Conservation (phyloP, 2,329 filamentous ascomycete genomes). For the Didymella exigua region DNA sequence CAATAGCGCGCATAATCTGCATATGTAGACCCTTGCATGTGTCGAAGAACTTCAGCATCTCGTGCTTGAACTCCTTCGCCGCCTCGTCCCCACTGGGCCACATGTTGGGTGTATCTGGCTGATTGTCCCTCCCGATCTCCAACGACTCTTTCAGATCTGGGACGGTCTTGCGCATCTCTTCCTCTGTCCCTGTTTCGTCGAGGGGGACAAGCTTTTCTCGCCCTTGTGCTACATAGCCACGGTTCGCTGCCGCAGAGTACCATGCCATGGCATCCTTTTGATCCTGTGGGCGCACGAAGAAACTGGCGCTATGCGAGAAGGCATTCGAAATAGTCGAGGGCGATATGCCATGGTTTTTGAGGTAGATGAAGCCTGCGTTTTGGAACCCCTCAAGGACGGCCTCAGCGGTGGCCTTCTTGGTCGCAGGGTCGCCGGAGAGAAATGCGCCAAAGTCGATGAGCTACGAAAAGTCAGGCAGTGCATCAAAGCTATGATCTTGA, state of each 20-base stretch:
- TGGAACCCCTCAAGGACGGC: slow-evolving; percentile 82
- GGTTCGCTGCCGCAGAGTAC: slow-evolving; percentile 55
- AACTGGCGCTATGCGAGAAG: slow-evolving; percentile 58
- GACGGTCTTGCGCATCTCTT: slow-evolving; percentile 40
- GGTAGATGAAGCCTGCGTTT: slow-evolving; percentile 85
- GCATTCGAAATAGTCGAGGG: slow-evolving; percentile 62
- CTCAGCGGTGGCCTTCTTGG: slow-evolving; percentile 69
- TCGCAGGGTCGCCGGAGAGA: slow-evolving; percentile 63
- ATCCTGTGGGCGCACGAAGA: slow-evolving; percentile 47
- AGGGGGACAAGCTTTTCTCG: slow-evolving; percentile 50
- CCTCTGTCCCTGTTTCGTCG: slow-evolving; percentile 45
- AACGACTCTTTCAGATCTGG: slow-evolving; percentile 63
- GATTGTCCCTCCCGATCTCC: slow-evolving; percentile 65
- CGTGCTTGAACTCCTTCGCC: slow-evolving; percentile 67
- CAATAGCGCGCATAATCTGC: slow-evolving; percentile 82
- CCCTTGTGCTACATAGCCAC: slow-evolving; percentile 55
- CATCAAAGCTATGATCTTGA: slow-evolving; percentile 56
- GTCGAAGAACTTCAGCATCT: slow-evolving; percentile 77
- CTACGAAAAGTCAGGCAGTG: slow-evolving; percentile 49
- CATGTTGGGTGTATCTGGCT: slow-evolving; percentile 71
- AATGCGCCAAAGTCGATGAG: slow-evolving; percentile 81
- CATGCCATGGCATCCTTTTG: slow-evolving; percentile 49
- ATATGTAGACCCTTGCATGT: slow-evolving; percentile 75
- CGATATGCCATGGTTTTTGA: slow-evolving; percentile 77
- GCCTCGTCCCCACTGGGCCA: slow-evolving; percentile 70